Percentiles rank a stretch among this genome's conserved stretches.
These are phyloP conservation scores for Daldinia caldariorum DNA, from an alignment of 495 filamentous ascomycete genomes.

Conservation along the genomic window DNA sequence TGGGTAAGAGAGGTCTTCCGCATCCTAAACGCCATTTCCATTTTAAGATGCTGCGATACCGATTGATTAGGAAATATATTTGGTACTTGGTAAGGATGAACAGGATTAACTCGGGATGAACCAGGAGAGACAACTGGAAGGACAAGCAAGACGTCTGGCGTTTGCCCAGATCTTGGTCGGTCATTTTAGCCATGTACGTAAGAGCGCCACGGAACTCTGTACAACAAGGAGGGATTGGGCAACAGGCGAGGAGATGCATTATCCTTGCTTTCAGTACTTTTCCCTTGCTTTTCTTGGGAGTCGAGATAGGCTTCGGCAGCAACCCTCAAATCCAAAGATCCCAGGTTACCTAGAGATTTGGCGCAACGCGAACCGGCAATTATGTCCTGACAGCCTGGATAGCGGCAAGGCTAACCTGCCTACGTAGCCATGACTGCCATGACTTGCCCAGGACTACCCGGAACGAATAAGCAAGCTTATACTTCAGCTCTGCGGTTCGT, in stretches of 20 bases:
- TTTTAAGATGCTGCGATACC: slow-evolving; percentile 31
- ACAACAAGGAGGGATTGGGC: slow-evolving; percentile 21
- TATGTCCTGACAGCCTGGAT: slow-evolving; percentile 21
- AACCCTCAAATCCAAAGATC: slow-evolving; percentile 13
- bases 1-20: neutral
- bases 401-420: slow-evolving; percentile 18
- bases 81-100: slow-evolving; percentile 16
- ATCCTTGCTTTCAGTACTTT: slow-evolving; percentile 6
- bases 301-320: slow-evolving; percentile 3
- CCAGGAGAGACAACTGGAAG: slow-evolving; percentile 21
- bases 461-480: slow-evolving; percentile 13
- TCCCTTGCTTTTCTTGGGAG: neutral
- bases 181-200: slow-evolving; percentile 42
- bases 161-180: slow-evolving; percentile 40
- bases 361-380: slow-evolving; percentile 37
- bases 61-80: slow-evolving; percentile 39
- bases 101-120: slow-evolving; percentile 23
- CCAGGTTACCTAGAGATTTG: slow-evolving; percentile 26
- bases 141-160: slow-evolving; percentile 20
- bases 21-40: slow-evolving; percentile 32
- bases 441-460: neutral
- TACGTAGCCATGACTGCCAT: slow-evolving; percentile 4
- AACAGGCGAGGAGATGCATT: slow-evolving; percentile 18
- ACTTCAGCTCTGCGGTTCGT: slow-evolving; percentile 37
- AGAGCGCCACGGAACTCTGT: slow-evolving; percentile 31